phyloP scores from a whole-genome alignment of 1,284 basidiomycete genomes.

The Trichosporon asahii region DNA sequence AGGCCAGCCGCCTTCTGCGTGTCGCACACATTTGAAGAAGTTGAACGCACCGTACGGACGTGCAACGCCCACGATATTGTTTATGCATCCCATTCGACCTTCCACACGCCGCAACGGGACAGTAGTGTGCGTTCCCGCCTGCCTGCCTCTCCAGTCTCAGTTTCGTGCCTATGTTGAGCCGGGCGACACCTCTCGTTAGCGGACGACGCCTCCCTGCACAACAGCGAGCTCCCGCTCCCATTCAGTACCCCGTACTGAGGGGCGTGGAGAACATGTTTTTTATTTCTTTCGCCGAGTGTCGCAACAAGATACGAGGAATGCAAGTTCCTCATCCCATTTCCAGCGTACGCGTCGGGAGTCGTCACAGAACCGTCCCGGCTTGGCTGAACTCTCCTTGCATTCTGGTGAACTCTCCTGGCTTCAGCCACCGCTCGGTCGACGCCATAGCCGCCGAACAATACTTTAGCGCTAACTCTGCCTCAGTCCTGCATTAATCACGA shows the following conservation, averaged over 20 bases:
- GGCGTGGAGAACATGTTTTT: too few relatives aligned
- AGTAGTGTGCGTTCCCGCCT: background rate
- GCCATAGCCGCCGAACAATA: background rate
- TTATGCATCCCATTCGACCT: background rate
- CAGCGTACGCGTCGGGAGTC: background rate
- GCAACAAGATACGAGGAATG: background rate
- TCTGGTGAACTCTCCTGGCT: constrained; percentile 1
- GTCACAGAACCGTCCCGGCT: background rate
- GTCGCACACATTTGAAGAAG: background rate
- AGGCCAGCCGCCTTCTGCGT: background rate
- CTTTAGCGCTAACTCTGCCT: background rate
- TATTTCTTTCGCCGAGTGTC: too few relatives aligned
- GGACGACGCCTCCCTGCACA: too few relatives aligned
- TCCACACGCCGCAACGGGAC: background rate
- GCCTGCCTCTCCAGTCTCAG: background rate
- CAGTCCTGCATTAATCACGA: background rate
- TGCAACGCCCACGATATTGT: background rate
- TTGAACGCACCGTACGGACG: background rate
- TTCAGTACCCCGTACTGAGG: too few relatives aligned
- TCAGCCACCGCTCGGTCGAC: background rate
- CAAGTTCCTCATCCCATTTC: background rate
- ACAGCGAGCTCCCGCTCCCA: too few relatives aligned
- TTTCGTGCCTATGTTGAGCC: background rate
- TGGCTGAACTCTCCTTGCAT: background rate
- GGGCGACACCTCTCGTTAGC: background rate